Evolutionary conservation across 2,329 filamentous ascomycete species (phyloP).

Genomic region (Ambrosiella cleistominuta): DNA sequence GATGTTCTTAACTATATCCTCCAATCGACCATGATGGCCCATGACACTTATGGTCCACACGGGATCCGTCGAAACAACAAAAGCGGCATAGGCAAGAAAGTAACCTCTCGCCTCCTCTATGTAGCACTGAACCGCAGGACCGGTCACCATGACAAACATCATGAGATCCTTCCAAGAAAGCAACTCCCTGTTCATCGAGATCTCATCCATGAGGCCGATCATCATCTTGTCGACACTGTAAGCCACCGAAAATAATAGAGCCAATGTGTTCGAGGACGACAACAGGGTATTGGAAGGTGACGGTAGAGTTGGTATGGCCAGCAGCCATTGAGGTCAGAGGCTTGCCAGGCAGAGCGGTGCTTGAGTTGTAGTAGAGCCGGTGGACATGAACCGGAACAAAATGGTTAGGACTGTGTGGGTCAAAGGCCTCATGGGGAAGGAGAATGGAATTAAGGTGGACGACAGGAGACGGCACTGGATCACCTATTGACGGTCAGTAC

Average conservation of each 20-base stretch:
- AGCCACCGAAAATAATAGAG: not conserved
- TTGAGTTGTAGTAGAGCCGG: not conserved
- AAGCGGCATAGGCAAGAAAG: not conserved
- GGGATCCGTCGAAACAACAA: too few species aligned
- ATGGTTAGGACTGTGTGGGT: not conserved
- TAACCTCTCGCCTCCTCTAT: not conserved
- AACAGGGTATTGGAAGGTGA: conserved; percentile 4
- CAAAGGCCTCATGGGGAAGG: not conserved
- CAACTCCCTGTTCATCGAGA: conserved; percentile 1
- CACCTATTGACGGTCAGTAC: too few species aligned
- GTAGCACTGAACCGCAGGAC: not conserved
- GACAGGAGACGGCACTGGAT: not conserved
- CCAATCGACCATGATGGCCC: not conserved
- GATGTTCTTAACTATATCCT: not conserved
- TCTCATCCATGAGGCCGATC: not conserved
- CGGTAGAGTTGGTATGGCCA: conserved; percentile 4
- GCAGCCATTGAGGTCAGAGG: not conserved
- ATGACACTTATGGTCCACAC: not conserved
- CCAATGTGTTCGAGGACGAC: conserved; percentile 5
- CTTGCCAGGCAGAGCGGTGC: not conserved
- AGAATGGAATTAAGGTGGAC: not conserved
- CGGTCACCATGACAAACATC: conserved; percentile 4
- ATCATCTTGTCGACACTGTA: not conserved
- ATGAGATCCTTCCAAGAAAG: not conserved
- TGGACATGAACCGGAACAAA: not conserved